phyloP scores from a whole-genome alignment of 1,284 basidiomycete species.

The Heterobasidion annosum region DNA sequence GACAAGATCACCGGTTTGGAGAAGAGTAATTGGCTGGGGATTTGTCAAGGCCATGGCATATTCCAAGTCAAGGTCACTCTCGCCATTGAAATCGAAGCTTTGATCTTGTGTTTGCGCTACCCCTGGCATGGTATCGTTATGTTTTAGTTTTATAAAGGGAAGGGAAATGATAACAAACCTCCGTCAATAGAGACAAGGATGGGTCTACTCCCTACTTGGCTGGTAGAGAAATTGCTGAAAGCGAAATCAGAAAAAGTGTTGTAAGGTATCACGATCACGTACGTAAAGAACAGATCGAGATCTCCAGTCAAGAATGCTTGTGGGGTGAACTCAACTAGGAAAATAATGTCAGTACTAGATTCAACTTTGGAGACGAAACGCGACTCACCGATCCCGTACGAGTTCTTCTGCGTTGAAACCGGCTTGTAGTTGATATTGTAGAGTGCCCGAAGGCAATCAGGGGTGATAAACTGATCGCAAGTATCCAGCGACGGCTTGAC shows the following conservation, averaged over 20 bases:
- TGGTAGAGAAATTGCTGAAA: conserved; percentile 24
- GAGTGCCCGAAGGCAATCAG: conserved; percentile 35
- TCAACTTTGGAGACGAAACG: too few relatives aligned
- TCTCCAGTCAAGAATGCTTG: conserved; percentile 36
- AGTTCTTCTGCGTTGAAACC: conserved; percentile 29
- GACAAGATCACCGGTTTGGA: conserved; percentile 37
- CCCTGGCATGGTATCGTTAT: conserved; percentile 14
- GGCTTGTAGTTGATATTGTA: conserved; percentile 38
- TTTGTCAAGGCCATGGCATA: conserved; percentile 40
- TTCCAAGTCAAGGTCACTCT: conserved; percentile 46
- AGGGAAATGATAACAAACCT: conserved; percentile 18
- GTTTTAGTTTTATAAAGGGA: background rate
- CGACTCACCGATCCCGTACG: conserved; percentile 36
- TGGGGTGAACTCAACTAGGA: conserved; percentile 40
- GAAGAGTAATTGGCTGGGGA: conserved; percentile 31
- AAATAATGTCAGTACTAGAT: background rate
- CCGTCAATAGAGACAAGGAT: conserved; percentile 33
- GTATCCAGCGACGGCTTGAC: conserved; percentile 9
- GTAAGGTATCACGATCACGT: conserved; percentile 9
- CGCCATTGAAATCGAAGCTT: conserved; percentile 36
- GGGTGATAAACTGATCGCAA: conserved; percentile 30
- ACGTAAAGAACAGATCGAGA: conserved; percentile 34
- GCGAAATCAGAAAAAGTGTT: conserved; percentile 2
- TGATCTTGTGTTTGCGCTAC: conserved; percentile 20
- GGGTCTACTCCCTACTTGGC: conserved; percentile 25